Conservation (phyloP, 257 asterid species). For the Solanum piurae region DNA sequence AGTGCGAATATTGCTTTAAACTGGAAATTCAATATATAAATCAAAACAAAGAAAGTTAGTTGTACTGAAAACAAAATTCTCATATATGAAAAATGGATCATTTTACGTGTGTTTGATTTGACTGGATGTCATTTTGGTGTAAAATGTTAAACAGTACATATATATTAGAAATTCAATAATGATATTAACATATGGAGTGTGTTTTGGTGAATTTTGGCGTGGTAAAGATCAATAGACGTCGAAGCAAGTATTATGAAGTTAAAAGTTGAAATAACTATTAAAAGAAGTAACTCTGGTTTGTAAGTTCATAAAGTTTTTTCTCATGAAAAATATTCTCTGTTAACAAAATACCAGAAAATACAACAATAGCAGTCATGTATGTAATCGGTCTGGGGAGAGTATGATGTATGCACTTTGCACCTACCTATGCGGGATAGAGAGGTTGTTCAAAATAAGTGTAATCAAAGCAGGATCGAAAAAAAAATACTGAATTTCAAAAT, state of each 20-base stretch:
- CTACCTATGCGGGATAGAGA: not conserved
- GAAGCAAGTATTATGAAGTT: not conserved
- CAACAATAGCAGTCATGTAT: not conserved
- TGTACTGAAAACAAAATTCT: not conserved
- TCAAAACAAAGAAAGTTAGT: not conserved
- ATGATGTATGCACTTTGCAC: not conserved
- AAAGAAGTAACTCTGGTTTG: not conserved
- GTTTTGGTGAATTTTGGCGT: not conserved
- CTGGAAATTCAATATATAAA: conserved; percentile 19
- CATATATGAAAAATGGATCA: not conserved
- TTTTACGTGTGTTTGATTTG: not conserved
- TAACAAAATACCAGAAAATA: not conserved
- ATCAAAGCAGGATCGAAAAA: not conserved
- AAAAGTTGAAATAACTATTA: not conserved
- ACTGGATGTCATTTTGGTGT: not conserved
- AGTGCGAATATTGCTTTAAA: conserved; percentile 40
- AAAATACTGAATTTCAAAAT: not conserved
- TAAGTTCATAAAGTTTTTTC: not conserved
- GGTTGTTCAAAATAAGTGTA: not conserved
- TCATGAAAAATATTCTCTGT: not conserved
- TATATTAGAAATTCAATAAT: not conserved
- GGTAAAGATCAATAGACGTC: not conserved
- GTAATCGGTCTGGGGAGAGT: too few relatives aligned
- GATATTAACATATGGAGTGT: not conserved
- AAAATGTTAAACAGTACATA: not conserved